A percentile compares a stretch with the other conserved stretches of the same genome.
These are phyloP conservation scores for Hypomyces perniciosus DNA, from an alignment of 2,329 filamentous ascomycete genomes.

Conservation along the genomic window DNA sequence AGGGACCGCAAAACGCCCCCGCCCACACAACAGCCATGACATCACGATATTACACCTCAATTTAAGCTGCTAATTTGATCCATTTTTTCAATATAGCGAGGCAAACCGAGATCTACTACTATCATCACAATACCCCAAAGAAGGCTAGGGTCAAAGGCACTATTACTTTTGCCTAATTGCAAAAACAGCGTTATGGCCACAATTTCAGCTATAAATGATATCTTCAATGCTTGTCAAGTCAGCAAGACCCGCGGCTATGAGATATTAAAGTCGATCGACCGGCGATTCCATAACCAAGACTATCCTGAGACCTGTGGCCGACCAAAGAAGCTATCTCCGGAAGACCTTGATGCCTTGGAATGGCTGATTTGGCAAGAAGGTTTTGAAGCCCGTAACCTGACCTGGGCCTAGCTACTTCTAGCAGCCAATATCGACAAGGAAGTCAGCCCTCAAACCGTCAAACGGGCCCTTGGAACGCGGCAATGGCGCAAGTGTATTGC, in stretches of 20 bases:
- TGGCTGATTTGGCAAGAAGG: neutral
- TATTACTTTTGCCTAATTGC: neutral
- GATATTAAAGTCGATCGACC: neutral
- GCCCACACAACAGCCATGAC: no score
- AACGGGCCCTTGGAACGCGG: neutral
- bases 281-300: neutral
- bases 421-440: neutral
- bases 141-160: constrained; percentile 1
- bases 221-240: neutral
- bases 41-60: no score
- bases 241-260: neutral
- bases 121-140: neutral
- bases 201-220: neutral
- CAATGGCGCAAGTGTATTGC: neutral
- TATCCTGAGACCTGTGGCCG: neutral
- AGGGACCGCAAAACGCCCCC: no score
- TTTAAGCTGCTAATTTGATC: no score
- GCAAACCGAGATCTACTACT: neutral
- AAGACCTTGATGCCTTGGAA: neutral
- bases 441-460: neutral
- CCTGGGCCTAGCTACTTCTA: neutral
- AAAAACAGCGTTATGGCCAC: neutral
- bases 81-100: neutral
- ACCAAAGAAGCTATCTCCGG: neutral
- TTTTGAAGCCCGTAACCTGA: neutral